phyloP scores from a whole-genome alignment of 2,329 filamentous ascomycete species.

The Fusarium sp. region DNA sequence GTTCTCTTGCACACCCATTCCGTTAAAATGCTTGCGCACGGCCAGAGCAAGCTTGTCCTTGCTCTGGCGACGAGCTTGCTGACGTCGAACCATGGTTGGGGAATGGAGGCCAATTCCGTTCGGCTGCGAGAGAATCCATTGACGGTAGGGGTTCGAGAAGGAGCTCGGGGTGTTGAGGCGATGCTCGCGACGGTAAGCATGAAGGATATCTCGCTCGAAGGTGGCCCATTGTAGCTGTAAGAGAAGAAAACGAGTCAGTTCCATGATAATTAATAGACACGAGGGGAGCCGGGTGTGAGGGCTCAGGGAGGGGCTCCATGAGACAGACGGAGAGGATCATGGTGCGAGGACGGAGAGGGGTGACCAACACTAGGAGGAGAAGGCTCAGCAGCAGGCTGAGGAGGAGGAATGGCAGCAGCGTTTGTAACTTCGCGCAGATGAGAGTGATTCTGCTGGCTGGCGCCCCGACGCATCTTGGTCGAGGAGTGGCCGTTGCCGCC shows the following conservation, averaged over 20 bases:
- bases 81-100: constrained; percentile 79
- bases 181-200: constrained; percentile 81
- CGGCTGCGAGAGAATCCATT: constrained; percentile 70
- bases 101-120: constrained; percentile 77
- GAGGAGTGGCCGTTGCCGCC: constrained; percentile 57
- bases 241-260: constrained; percentile 24
- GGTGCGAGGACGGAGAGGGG: constrained; percentile 16
- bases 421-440: constrained; percentile 59
- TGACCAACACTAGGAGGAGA: constrained; percentile 51
- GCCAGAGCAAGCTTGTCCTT: constrained; percentile 78
- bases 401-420: constrained; percentile 50
- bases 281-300: background rate
- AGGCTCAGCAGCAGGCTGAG: constrained; percentile 46
- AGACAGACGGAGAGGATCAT: constrained; percentile 7
- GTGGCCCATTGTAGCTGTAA: constrained; percentile 73
- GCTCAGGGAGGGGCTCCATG: background rate
- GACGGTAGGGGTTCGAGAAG: constrained; percentile 73
- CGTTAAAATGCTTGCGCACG: constrained; percentile 87
- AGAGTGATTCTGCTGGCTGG: constrained; percentile 62
- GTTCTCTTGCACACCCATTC: constrained; percentile 81
- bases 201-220: constrained; percentile 75
- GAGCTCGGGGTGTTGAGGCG: constrained; percentile 77
- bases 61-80: constrained; percentile 73
- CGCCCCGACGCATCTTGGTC: constrained; percentile 67
- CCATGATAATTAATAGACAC: background rate